Base-by-base conservation (phyloP, 2,329 filamentous ascomycete species). In the Beauveria asiatica region DNA sequence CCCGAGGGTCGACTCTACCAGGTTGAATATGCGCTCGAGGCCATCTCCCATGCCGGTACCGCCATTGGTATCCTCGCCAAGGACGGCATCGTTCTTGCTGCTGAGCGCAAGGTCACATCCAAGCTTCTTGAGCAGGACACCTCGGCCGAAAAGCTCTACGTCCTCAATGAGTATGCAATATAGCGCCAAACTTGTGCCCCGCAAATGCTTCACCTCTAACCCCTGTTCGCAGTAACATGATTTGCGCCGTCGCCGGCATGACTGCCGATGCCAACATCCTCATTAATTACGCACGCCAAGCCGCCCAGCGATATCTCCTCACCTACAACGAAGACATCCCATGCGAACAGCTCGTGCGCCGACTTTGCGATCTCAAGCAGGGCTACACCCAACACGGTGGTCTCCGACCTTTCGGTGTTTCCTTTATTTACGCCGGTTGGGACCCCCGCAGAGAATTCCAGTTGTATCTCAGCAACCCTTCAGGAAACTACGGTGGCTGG, bases 301-400 rank as follows among this genome's bases (percentile, higher is more conserved):
- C 90, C 70, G 94, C 94, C 69, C 94, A 99, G 80, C 86, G 89
- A 72, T 97, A 99, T 79, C 93, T 99, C 74, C 86, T 96, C 67
- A 99, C 93, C 70, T 99, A 99, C 83, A 96, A 97, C 81, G 92
- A 97, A 88, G 94, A 99, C 73, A 99, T 99, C 66, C 94, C 94
- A 62, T 99, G 94, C 80, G 94, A 99, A 76, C 94, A 99, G 78
- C 90, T 99, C 61, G 94, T 99, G 63, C 92, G 94, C 69, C 86
- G 91, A 68, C 83, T 99, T 70, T 99, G 95, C 78, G 94, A 99
- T 80, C 80, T 97, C 67, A 99, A 99, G 83, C 94, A 99, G 78
- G 93, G 94, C 64, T 99, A 99, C 80, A 99, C 94, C 65, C 94
- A 99, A 76, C 94, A 97, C 72, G 94, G 94, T 83, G 94, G 94